phyloP scores from a whole-genome alignment of 139 green algal species.

The Klebsormidium nitens region DNA sequence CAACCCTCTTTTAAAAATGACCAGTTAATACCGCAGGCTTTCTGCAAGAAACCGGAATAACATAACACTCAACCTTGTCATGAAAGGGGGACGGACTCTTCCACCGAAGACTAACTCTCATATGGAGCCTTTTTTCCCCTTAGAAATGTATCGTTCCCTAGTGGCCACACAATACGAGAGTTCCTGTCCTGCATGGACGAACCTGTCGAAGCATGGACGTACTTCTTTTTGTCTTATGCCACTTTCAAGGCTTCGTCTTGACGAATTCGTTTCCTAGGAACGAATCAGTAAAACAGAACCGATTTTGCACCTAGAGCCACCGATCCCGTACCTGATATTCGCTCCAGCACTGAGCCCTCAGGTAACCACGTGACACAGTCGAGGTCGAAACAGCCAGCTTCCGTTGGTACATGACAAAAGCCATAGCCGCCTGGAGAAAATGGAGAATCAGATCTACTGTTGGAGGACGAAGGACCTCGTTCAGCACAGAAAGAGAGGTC shows the following conservation, averaged over 20 bases:
- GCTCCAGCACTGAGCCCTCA: conserved; percentile 55
- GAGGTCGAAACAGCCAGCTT: conserved; percentile 58
- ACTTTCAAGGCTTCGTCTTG: not conserved
- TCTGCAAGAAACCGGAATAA: too few relatives aligned
- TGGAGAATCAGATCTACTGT: not conserved
- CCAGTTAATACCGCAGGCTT: too few relatives aligned
- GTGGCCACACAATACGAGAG: too few relatives aligned
- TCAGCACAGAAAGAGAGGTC: not conserved
- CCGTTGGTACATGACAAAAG: conserved; percentile 67
- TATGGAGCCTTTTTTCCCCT: too few relatives aligned
- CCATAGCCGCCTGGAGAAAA: conserved; percentile 57
- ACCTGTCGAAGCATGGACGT: not conserved
- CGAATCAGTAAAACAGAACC: not conserved
- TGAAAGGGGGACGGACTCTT: too few relatives aligned
- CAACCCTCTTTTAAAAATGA: too few relatives aligned
- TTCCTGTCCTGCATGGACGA: not conserved
- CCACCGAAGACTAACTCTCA: too few relatives aligned
- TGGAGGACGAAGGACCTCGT: conserved; percentile 9
- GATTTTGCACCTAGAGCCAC: not conserved
- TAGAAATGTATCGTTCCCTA: too few relatives aligned
- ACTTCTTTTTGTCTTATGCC: not conserved
- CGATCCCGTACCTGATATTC: conserved; percentile 30
- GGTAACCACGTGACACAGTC: conserved; percentile 66
- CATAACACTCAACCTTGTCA: too few relatives aligned
- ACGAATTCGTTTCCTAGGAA: not conserved